A percentile compares a stretch with the other conserved stretches of the same genome.
phyloP scores from a whole-genome alignment of 768 basidiomycete genomes.

The Auricularia sp. region DNA sequence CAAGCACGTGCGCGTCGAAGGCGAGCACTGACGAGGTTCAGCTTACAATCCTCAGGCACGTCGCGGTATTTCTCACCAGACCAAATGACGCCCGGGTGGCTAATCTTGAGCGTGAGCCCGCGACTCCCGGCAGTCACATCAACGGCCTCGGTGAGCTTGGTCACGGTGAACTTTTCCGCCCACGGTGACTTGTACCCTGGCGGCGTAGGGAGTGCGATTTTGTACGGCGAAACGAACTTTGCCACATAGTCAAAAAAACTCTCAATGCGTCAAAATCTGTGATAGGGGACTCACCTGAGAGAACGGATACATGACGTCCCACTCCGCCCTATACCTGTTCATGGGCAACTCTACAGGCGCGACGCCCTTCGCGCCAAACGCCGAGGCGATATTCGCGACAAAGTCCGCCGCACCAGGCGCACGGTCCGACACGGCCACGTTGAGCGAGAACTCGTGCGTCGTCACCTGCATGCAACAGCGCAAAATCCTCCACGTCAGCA shows the following conservation, averaged over 20 bases:
- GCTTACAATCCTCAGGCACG: not conserved
- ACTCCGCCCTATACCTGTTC: slow-evolving; percentile 75
- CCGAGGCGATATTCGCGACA: slow-evolving; percentile 45
- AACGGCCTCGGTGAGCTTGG: slow-evolving; percentile 45
- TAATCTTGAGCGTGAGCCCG: slow-evolving; percentile 54
- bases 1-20: slow-evolving; percentile 81
- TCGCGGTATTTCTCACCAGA: slow-evolving; percentile 41
- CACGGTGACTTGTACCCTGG: slow-evolving; percentile 43
- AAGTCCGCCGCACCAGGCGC: slow-evolving; percentile 66
- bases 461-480: slow-evolving; percentile 43
- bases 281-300: slow-evolving; percentile 41
- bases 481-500: not conserved
- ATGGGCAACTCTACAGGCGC: slow-evolving; percentile 42
- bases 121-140: slow-evolving; percentile 54
- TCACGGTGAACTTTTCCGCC: slow-evolving; percentile 42
- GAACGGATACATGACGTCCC: slow-evolving; percentile 81
- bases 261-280: not conserved
- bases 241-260: slow-evolving; percentile 5
- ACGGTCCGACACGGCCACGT: slow-evolving; percentile 73
- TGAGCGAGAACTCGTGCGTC: slow-evolving; percentile 60
- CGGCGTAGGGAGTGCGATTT: slow-evolving; percentile 50
- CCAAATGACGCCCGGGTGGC: slow-evolving; percentile 81
- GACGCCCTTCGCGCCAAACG: slow-evolving; percentile 40
- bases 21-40: slow-evolving; percentile 50
- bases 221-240: slow-evolving; percentile 79